A percentile compares a stretch with the other conserved stretches of the same genome.
phyloP scores from a whole-genome alignment of 768 basidiomycete genomes.

The Xerocomus brunneocitrinus region DNA sequence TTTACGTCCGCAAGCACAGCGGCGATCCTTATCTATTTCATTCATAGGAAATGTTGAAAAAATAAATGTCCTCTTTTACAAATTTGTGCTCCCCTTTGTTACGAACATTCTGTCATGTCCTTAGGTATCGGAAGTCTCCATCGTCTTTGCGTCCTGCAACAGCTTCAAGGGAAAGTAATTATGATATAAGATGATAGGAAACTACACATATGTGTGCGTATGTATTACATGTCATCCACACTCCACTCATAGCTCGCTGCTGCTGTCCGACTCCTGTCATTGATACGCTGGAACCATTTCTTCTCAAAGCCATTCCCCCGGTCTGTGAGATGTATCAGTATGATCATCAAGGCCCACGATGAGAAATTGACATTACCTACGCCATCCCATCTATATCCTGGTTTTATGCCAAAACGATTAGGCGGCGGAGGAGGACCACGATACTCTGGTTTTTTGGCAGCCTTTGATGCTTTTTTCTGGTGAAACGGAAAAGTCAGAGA shows the following conservation, averaged over 20 bases:
- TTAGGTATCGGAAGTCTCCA: neutral
- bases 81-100: conserved; percentile 1
- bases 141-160: neutral
- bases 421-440: conserved; percentile 84
- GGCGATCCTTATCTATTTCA: conserved; percentile 21
- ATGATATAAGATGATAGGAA: neutral
- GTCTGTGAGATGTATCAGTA: conserved; percentile 44
- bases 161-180: neutral
- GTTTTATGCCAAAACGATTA: conserved; percentile 92
- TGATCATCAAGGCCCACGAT: neutral
- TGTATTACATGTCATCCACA: conserved; percentile 82
- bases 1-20: conserved; percentile 12
- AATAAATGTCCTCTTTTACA: conserved; percentile 1
- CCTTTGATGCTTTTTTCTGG: conserved; percentile 73
- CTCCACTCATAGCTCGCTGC: conserved; percentile 81
- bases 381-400: conserved; percentile 98
- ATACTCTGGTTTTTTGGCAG: conserved; percentile 80
- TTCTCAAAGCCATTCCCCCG: conserved; percentile 93
- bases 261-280: conserved; percentile 65
- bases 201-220: neutral
- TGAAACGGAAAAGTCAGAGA: conserved; percentile 6
- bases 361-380: conserved; percentile 58
- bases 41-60: conserved; percentile 3
- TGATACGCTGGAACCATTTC: conserved; percentile 81
- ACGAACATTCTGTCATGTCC: neutral